A percentile compares a stretch with the other conserved stretches of the same genome.
phyloP scores from a whole-genome alignment of 192 early-diverging fungal species.

The Backusella macrospora region DNA sequence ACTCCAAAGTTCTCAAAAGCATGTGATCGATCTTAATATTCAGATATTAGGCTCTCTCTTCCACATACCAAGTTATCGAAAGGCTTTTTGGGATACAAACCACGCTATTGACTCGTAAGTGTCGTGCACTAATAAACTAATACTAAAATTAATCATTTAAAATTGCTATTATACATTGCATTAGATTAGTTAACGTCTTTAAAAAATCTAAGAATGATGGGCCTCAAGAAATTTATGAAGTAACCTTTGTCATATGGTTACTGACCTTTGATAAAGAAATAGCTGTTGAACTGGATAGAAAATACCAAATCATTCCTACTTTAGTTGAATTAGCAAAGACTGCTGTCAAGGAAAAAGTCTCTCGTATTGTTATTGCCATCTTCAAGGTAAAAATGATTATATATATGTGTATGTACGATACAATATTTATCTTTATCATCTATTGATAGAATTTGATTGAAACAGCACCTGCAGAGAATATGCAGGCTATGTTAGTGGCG shows the following conservation, averaged over 20 bases:
- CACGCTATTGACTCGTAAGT: constrained; percentile 56
- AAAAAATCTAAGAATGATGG: constrained; percentile 52
- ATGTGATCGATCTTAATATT: constrained; percentile 79
- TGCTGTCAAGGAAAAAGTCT: constrained; percentile 96
- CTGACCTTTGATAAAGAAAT: constrained; percentile 77
- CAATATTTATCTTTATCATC: background rate
- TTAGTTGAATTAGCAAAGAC: constrained; percentile 88
- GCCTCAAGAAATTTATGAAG: constrained; percentile 94
- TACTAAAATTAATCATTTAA: background rate
- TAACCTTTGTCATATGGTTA: constrained; percentile 89
- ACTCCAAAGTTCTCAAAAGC: constrained; percentile 51
- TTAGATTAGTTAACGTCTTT: constrained; percentile 68
- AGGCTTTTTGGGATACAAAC: constrained; percentile 61
- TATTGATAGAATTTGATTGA: constrained; percentile 69
- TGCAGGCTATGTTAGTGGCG: constrained; percentile 85
- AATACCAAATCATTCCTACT: constrained; percentile 80
- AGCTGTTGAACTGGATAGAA: constrained; percentile 70
- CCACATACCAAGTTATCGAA: constrained; percentile 56
- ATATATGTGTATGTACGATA: no score
- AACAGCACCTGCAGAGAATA: constrained; percentile 74
- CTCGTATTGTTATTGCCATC: constrained; percentile 85
- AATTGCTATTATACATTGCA: no score
- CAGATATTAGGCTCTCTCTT: constrained; percentile 80
- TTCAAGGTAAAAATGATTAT: constrained; percentile 59
- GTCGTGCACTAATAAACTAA: constrained; percentile 38